Percentiles rank a stretch among this genome's conserved stretches.
Evolutionary conservation across 1,139 yeast genomes (phyloP).

Genomic region (Williopsis jadinii): DNA sequence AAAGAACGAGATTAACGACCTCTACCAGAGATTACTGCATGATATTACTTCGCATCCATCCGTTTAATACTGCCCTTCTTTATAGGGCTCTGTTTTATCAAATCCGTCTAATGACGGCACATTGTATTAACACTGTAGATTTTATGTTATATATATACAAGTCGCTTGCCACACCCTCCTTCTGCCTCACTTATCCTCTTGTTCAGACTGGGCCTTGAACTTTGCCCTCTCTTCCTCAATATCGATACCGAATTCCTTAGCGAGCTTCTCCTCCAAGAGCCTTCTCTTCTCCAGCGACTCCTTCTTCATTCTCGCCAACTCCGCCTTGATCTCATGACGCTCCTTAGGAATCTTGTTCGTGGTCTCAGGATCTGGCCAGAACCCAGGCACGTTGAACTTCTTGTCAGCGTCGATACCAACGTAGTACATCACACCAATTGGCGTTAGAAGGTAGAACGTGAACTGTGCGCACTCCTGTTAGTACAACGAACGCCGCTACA

Average conservation of each 20-base stretch:
- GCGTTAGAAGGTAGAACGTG: constrained; percentile 79
- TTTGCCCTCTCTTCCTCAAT: constrained; percentile 32
- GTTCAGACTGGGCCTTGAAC: constrained; percentile 8
- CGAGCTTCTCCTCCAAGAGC: constrained; percentile 67
- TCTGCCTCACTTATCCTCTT: no score
- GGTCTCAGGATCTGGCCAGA: constrained; percentile 95
- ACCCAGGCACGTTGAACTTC: constrained; percentile 88
- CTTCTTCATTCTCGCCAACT: constrained; percentile 75
- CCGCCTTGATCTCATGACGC: constrained; percentile 86
- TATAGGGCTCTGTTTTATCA: no score
- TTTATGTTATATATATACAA: constrained; percentile 4
- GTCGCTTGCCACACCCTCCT: no score
- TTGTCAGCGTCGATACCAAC: constrained; percentile 86
- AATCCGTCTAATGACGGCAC: no score
- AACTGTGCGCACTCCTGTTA: constrained; percentile 36
- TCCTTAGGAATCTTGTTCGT: constrained; percentile 88
- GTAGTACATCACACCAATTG: constrained; percentile 84
- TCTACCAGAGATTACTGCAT: constrained; percentile 3
- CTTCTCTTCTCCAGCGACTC: constrained; percentile 69
- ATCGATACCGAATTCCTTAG: constrained; percentile 57
- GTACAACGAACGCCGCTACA: neutral
- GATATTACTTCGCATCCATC: constrained; percentile 1
- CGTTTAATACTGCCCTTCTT: no score
- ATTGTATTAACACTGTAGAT: neutral
- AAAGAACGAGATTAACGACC: constrained; percentile 4